Evolutionary conservation across 2,329 filamentous ascomycete species (phyloP), one percentile per base, ranked within the genome.

Genomic region (Arachnomyces sp.): DNA sequence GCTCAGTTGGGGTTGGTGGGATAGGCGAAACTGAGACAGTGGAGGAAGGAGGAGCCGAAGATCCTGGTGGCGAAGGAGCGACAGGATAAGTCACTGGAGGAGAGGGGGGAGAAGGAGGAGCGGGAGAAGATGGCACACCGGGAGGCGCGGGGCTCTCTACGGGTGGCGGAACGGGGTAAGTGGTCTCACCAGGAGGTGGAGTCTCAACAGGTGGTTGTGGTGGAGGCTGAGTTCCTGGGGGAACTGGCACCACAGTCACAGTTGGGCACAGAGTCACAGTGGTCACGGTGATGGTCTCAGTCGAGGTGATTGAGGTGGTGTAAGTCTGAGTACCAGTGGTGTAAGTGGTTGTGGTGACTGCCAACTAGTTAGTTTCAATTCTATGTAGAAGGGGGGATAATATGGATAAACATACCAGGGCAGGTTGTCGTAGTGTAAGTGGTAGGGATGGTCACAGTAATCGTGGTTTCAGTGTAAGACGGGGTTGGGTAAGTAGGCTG

Each of bases 41-140:
- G 5, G 20, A 5, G 20, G 20, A 25, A 5, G 20, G 20, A 25
- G 20, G 20, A 25, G 20, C 20, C 5, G 20, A 25, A 25, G 20
- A 35, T 9, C 17, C 42, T 49, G 31, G 45, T 45, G 30, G 40
- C 32, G 18, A 37, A 18, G 37, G 45, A 43, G 42, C 39, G 39
- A 29, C 43, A 40, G 15, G 25, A 33, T 44, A 43, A 40, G 37
- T 58, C 49, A 42, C 61, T 59, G 29, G 43, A 53, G 36, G 54
- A 57, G 40, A 61, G 57, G 15, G 63, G 63, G 46, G 65, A 64
- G 41, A 67, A 64, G 36, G 25, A 63, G 57, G 28, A 66, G 64
- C 25, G 8, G 14, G 8, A 11, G 38, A 17, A 2, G 37, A 28
- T n/a, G 31, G 12, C 17, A 14, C 18, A 18, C 20, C 18, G 8